Percentiles rank a stretch among this genome's conserved stretches.
phyloP scores from a whole-genome alignment of 345 rosid species.

The Clausena lansium region DNA sequence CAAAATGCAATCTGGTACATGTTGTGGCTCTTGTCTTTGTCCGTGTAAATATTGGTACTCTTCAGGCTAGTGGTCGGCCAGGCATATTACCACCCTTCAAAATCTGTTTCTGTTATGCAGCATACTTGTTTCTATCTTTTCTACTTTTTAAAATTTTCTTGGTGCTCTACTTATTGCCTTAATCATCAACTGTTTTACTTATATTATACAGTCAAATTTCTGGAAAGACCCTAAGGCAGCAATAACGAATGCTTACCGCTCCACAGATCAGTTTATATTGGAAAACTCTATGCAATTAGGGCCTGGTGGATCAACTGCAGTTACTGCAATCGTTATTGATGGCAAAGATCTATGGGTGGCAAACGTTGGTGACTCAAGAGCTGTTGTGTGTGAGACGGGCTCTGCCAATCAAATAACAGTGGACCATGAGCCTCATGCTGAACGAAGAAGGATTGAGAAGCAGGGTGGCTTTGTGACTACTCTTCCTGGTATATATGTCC shows the following conservation, averaged over 20 bases:
- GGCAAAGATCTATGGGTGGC: constrained; percentile 65
- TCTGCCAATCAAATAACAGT: constrained; percentile 53
- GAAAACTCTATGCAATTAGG: constrained; percentile 54
- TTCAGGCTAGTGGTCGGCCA: not conserved
- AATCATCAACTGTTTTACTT: not conserved
- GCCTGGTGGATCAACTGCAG: constrained; percentile 67
- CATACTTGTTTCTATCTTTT: not conserved
- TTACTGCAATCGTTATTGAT: constrained; percentile 54
- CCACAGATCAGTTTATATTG: constrained; percentile 47
- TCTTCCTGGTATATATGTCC: constrained; percentile 40
- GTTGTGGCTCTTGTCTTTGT: not conserved
- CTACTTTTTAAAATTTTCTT: not conserved
- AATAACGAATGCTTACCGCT: constrained; percentile 45
- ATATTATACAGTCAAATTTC: constrained; percentile 39
- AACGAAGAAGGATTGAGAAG: constrained; percentile 48
- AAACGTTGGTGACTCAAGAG: constrained; percentile 61
- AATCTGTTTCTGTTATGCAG: not conserved
- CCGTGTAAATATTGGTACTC: not conserved
- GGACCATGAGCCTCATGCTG: constrained; percentile 52
- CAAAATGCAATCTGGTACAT: not conserved
- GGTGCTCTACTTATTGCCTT: not conserved
- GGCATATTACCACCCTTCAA: not conserved
- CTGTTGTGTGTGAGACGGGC: constrained; percentile 56
- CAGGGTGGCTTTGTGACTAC: constrained; percentile 55
- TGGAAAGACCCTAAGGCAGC: constrained; percentile 45